A percentile compares a stretch with the other conserved stretches of the same genome.
Conservation (phyloP, 2,329 filamentous ascomycete species). For the Intubia oerlemansii region DNA sequence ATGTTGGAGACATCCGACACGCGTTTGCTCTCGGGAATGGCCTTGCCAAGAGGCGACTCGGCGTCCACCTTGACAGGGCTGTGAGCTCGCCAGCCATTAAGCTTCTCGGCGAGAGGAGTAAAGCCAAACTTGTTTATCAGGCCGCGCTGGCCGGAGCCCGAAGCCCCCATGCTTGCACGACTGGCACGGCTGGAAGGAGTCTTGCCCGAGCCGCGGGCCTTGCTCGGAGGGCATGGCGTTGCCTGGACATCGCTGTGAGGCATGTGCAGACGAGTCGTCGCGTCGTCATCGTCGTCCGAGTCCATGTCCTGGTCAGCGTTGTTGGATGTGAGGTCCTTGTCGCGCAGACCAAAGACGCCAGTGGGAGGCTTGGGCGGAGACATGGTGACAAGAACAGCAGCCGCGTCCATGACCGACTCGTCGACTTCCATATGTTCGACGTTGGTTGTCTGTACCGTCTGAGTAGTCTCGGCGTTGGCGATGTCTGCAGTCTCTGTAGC, state of each 20-base stretch:
- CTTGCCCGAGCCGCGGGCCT: constrained; percentile 7
- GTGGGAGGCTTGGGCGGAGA: constrained; percentile 9
- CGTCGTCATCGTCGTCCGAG: constrained; percentile 35
- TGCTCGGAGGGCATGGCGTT: constrained; percentile 20
- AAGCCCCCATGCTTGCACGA: constrained; percentile 7
- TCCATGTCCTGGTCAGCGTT: constrained; percentile 33
- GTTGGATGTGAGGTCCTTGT: constrained; percentile 24
- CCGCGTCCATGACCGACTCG: constrained; percentile 10
- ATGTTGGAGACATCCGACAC: too few species aligned
- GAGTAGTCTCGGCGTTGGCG: constrained; percentile 5
- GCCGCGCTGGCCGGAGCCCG: constrained; percentile 12
- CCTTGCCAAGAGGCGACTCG: too few species aligned
- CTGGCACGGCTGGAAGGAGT: constrained; percentile 1
- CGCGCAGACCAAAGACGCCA: constrained; percentile 21
- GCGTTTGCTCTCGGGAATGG: too few species aligned
- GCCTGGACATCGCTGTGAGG: constrained; percentile 12
- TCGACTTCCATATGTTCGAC: constrained; percentile 9
- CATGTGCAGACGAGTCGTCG: constrained; percentile 11
- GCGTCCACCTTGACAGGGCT: constrained; percentile 25
- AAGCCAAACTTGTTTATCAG: constrained; percentile 24
- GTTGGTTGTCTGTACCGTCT: neutral
- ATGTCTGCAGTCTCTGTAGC: too few species aligned
- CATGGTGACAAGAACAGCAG: constrained; percentile 2
- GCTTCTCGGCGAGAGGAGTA: constrained; percentile 38
- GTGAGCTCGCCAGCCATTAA: constrained; percentile 39